Conservation (phyloP, 495 filamentous ascomycete genomes). For the Echria macrotheca region DNA sequence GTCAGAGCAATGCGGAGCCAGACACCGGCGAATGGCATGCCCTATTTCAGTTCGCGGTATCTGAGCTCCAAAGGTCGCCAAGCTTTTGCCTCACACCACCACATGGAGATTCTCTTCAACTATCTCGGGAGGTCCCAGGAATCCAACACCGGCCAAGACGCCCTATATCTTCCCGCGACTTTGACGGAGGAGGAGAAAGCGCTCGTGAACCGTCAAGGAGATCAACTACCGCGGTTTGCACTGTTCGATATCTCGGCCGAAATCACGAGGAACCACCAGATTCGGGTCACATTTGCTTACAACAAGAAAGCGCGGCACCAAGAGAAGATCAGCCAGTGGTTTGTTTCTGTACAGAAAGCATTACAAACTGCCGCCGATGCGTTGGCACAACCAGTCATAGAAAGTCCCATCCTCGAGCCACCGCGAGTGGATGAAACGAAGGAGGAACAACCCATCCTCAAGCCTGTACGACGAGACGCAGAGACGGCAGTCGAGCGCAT, state of each 20-base stretch:
- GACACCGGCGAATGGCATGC: constrained; percentile 18
- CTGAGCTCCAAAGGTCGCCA: constrained; percentile 29
- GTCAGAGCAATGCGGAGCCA: too few relatives aligned
- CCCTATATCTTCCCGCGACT: constrained; percentile 21
- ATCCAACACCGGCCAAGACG: constrained; percentile 46
- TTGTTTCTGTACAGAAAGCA: too few relatives aligned
- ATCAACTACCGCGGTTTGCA: constrained; percentile 52
- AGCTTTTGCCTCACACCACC: constrained; percentile 34
- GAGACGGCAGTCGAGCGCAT: too few relatives aligned
- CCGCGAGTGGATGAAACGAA: too few relatives aligned
- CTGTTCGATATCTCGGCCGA: constrained; percentile 37
- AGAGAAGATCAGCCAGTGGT: constrained; percentile 33
- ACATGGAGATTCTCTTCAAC: constrained; percentile 57
- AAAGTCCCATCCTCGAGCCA: too few relatives aligned
- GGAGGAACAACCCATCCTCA: too few relatives aligned
- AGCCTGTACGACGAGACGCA: too few relatives aligned
- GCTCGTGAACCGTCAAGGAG: too few relatives aligned
- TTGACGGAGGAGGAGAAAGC: constrained; percentile 36
- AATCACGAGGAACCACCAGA: constrained; percentile 39
- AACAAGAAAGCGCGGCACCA: constrained; percentile 53
- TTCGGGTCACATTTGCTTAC: constrained; percentile 51
- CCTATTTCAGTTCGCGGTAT: constrained; percentile 23
- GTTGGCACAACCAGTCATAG: too few relatives aligned
- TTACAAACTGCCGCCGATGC: too few relatives aligned
- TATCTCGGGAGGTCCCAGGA: constrained; percentile 44